Evolutionary conservation across 83 land plant species (phyloP).

Genomic region (Picea mariana): DNA sequence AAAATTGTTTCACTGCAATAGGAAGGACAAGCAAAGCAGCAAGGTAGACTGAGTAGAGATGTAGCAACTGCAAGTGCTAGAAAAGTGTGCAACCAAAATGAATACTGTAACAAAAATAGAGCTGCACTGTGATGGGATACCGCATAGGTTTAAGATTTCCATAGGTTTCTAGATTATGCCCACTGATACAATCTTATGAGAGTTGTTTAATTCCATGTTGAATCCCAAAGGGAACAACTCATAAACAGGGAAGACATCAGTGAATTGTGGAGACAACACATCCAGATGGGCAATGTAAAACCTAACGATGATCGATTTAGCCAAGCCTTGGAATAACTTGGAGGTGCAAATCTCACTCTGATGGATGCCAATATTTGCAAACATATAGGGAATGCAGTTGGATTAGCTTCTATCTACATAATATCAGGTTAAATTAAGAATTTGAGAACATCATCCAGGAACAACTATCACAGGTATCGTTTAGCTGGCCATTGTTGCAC

Average conservation of each 20-base stretch:
- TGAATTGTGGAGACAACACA: neutral
- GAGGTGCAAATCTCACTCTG: no score
- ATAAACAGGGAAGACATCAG: neutral
- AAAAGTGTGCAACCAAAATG: no score
- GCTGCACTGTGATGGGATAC: neutral
- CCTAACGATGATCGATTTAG: no score
- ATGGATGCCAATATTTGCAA: no score
- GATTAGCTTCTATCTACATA: neutral
- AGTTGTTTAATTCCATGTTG: neutral
- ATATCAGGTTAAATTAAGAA: neutral
- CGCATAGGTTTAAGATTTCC: neutral
- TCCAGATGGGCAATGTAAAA: neutral
- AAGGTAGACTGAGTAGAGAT: neutral
- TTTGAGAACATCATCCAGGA: neutral
- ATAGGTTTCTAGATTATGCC: neutral
- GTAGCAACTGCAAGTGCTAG: neutral
- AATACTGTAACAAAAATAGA: neutral
- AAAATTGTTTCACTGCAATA: neutral
- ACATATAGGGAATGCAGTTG: neutral
- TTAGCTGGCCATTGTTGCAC: neutral
- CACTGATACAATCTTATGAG: neutral
- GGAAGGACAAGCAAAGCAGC: neutral
- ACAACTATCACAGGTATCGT: neutral
- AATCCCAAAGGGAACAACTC: neutral
- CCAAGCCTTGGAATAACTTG: no score